phyloP scores from a whole-genome alignment of 768 basidiomycete genomes.

The Leccinum disarticulatum region DNA sequence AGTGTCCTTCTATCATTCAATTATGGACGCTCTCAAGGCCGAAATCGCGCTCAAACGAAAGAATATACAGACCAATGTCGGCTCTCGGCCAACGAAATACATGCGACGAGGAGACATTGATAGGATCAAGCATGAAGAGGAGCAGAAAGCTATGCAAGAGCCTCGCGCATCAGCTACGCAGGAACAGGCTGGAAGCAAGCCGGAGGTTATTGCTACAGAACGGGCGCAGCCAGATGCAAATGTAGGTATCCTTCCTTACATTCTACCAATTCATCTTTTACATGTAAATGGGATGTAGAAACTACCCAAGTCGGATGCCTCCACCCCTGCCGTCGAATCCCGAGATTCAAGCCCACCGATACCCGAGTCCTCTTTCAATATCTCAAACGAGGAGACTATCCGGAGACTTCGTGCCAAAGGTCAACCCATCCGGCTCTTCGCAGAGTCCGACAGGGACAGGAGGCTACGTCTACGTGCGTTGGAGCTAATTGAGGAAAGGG shows the following conservation, averaged over 20 bases:
- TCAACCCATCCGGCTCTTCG: slow-evolving; percentile 94
- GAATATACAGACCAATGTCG: slow-evolving; percentile 49
- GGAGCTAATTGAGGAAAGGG: slow-evolving; percentile 93
- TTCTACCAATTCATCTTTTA: slow-evolving; percentile 31
- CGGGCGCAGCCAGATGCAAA: slow-evolving; percentile 32
- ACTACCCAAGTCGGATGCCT: slow-evolving; percentile 40
- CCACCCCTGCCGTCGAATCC: slow-evolving; percentile 35
- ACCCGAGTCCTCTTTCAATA: slow-evolving; percentile 63
- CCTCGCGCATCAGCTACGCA: slow-evolving; percentile 34
- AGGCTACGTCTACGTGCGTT: slow-evolving; percentile 86
- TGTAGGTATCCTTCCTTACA: slow-evolving; percentile 41
- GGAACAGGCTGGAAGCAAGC: slow-evolving; percentile 20
- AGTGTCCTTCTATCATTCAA: not conserved
- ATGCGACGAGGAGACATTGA: slow-evolving; percentile 92
- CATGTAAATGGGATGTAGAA: slow-evolving; percentile 47
- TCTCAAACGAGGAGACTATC: slow-evolving; percentile 90
- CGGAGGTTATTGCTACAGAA: slow-evolving; percentile 17
- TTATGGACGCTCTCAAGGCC: slow-evolving; percentile 62
- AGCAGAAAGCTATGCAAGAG: slow-evolving; percentile 33
- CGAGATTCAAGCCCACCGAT: slow-evolving; percentile 41
- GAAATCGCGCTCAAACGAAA: slow-evolving; percentile 90
- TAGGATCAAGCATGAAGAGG: slow-evolving; percentile 51
- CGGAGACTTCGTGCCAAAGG: slow-evolving; percentile 87
- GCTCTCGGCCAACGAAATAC: slow-evolving; percentile 73
- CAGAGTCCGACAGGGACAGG: slow-evolving; percentile 92